phyloP scores from a whole-genome alignment of 2,329 filamentous ascomycete genomes.

The Aspergillus unguis region DNA sequence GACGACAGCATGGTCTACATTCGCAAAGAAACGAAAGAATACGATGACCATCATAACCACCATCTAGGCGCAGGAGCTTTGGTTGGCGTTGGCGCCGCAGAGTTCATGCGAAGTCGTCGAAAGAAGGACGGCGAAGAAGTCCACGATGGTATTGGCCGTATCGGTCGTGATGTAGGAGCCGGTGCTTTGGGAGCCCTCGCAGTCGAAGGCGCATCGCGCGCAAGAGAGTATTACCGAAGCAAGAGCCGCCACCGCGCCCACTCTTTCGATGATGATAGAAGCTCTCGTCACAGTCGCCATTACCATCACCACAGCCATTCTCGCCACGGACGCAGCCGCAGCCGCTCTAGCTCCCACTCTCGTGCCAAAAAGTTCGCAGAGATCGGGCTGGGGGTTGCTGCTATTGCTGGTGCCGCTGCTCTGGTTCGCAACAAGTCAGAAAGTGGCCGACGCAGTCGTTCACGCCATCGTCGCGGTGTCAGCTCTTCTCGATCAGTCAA shows the following conservation, averaged over 20 bases:
- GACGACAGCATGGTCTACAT: slow-evolving; percentile 62
- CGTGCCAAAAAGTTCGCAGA: slow-evolving; percentile 53
- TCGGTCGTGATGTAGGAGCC: slow-evolving; percentile 54
- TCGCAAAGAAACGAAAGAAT: slow-evolving; percentile 47
- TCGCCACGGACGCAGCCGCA: slow-evolving; percentile 36
- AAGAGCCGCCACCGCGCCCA: slow-evolving; percentile 44
- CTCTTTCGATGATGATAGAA: slow-evolving; percentile 40
- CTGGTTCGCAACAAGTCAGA: slow-evolving; percentile 54
- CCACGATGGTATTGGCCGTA: slow-evolving; percentile 49
- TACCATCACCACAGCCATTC: slow-evolving; percentile 29
- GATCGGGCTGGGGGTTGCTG: slow-evolving; percentile 53
- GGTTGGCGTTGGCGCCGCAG: slow-evolving; percentile 59
- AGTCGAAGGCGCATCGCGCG: slow-evolving; percentile 55
- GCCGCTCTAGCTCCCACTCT: slow-evolving; percentile 48
- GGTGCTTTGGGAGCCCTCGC: slow-evolving; percentile 61
- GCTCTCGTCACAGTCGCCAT: slow-evolving; percentile 30
- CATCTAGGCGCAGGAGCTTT: slow-evolving; percentile 62
- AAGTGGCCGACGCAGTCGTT: slow-evolving; percentile 48
- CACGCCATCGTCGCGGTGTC: slow-evolving; percentile 40
- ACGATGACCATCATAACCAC: slow-evolving; percentile 51
- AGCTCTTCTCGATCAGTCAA: slow-evolving; percentile 28
- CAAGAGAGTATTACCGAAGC: slow-evolving; percentile 49
- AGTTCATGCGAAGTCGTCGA: slow-evolving; percentile 57
- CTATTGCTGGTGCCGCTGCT: slow-evolving; percentile 59
- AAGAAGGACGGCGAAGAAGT: slow-evolving; percentile 56